Base-by-base conservation (phyloP, 2,329 filamentous ascomycete species). In the Nemania serpens region DNA sequence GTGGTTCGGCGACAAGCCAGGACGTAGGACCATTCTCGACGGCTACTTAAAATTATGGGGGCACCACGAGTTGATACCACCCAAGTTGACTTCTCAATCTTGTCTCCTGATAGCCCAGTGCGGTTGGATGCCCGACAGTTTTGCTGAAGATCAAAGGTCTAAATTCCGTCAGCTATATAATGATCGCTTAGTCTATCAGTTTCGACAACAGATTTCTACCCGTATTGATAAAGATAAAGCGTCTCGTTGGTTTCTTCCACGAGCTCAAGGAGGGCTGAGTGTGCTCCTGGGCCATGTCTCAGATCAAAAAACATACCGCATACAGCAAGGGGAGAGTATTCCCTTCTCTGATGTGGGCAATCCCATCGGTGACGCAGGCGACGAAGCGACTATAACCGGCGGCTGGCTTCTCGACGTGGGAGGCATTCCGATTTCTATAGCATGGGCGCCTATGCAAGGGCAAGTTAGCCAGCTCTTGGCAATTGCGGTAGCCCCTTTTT, bases 321-420 rank as follows among this genome's bases (percentile, higher is more conserved):
- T 73, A 17, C 62, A 63, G 20, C 68, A 70, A 37, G 69, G 70
- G 5, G 59, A 69, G 39, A 64, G 53, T 48, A 66, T 74, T 41
- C 34, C 66, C 12, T 68, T 74, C 41, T 69, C 68, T 9, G 66
- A 68, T 15, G 45, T 62, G 11, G 70, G 71, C 9, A 42, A 61
- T 12, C 71, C 69, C 1, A 63, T 70, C 9, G 61, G 61, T 37
- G 55, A 69, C 7, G 46, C 47, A 29, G 61, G 55, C 9, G 50
- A 63, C n/a, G 37, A 64, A 11, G 59, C 64, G 2, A 43, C 29
- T n/a, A 55, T 63, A 15, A 59, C 55, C 18, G 67, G 68, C 66
- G 83, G 82, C 3, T 86, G 82, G 82, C 74, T 85, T 64, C 68
- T 87, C 13, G 81, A 87, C 59, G 76, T 79, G 0, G 83, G 82